phyloP scores from a whole-genome alignment of 2,329 filamentous ascomycete genomes.

The Trichoderma sp. region DNA sequence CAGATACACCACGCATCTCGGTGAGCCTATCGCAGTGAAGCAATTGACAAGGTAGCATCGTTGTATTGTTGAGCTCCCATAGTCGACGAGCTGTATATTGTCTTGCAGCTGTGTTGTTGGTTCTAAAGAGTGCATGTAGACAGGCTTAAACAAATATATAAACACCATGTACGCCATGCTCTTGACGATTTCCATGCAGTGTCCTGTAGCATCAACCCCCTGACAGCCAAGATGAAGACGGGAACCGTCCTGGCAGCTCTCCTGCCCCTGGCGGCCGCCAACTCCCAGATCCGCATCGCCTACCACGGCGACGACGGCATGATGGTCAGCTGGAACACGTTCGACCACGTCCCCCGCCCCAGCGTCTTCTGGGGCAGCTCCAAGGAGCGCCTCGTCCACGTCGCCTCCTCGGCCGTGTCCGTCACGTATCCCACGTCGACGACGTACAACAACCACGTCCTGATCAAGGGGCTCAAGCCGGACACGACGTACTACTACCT shows the following conservation, averaged over 20 bases:
- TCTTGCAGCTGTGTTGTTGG: not conserved
- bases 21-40: slow-evolving; percentile 3
- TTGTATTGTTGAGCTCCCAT: not conserved
- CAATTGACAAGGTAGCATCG: not conserved
- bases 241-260: not conserved
- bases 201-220: not conserved
- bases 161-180: not conserved
- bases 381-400: slow-evolving; percentile 13
- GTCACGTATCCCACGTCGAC: slow-evolving; percentile 24
- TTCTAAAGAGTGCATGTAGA: not conserved
- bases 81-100: not conserved
- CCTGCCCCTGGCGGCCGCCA: slow-evolving; percentile 6
- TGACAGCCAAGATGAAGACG: slow-evolving; percentile 18
- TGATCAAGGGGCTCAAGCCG: slow-evolving; percentile 16
- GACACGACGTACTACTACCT: slow-evolving; percentile 25
- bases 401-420: slow-evolving; percentile 18
- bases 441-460: slow-evolving; percentile 23
- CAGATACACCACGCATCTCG: not conserved
- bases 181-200: not conserved
- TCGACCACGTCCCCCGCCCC: slow-evolving; percentile 9
- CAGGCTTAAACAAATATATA: not conserved
- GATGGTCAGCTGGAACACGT: slow-evolving; percentile 25
- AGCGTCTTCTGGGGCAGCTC: slow-evolving; percentile 15
- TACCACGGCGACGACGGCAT: slow-evolving; percentile 20
- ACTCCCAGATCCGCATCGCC: slow-evolving; percentile 18